phyloP scores from a whole-genome alignment of 2,329 filamentous ascomycete species.

The Juglanconis sp. region DNA sequence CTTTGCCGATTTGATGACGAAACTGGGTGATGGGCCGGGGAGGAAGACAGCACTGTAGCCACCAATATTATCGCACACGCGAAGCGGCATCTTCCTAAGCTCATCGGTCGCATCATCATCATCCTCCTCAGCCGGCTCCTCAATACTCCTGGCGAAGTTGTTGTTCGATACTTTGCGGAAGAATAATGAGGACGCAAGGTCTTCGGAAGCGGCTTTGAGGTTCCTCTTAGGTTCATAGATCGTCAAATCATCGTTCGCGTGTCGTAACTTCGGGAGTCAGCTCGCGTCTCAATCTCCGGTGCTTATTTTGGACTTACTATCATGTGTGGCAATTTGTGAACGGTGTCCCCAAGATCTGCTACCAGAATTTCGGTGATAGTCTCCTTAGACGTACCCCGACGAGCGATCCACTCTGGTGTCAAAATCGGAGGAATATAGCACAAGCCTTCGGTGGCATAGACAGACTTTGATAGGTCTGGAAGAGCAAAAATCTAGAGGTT shows the following conservation, averaged over 20 bases:
- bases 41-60: conserved; percentile 82
- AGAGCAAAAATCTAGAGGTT: conserved; percentile 68
- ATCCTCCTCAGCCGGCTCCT: conserved; percentile 40
- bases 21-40: conserved; percentile 73
- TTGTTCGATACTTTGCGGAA: conserved; percentile 76
- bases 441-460: conserved; percentile 74
- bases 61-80: conserved; percentile 61
- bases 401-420: conserved; percentile 65
- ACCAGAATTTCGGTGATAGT: conserved; percentile 75
- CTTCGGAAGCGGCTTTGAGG: conserved; percentile 32
- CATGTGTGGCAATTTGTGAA: conserved; percentile 70
- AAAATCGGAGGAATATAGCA: conserved; percentile 75
- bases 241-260: conserved; percentile 75
- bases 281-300: conserved; percentile 8
- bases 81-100: conserved; percentile 50
- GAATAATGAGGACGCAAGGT: conserved; percentile 58
- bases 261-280: conserved; percentile 58
- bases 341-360: conserved; percentile 77
- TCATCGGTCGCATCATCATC: conserved; percentile 45
- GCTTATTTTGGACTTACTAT: conserved; percentile 58
- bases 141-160: conserved; percentile 57
- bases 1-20: conserved; percentile 79
- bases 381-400: conserved; percentile 70
- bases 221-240: conserved; percentile 78
- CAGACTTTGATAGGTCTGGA: conserved; percentile 65